Evolutionary conservation across 257 asterid species (phyloP), one percentile per base, ranked within the genome.

Genomic region (Haberlea rhodopensis): DNA sequence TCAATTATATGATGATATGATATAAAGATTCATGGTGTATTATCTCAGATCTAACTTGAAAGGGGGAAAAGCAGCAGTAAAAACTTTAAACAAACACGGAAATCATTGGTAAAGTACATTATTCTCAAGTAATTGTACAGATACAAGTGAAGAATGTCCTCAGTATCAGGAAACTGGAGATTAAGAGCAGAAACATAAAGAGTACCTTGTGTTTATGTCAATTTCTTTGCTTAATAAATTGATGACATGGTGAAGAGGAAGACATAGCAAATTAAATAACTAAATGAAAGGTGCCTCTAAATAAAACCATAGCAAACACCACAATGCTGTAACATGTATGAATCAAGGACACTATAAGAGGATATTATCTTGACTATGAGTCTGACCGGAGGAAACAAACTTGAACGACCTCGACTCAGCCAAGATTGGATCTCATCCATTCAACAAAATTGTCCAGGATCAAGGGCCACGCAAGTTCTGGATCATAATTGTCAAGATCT

Each of bases 401-500:
- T 43, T n/a, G n/a, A n/a, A n/a, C 29, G 43, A 21, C 28, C 66
- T 59, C 69, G 32, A 29, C 28, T 76, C 65, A 63, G 53, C 76
- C 71, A 29, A 73, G 52, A 58, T 71, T 80, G 28, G 80, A 68
- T 71, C 73, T 62, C 62, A 80, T 20, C 92, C 92, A 85, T 2
- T 85, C 89, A 3, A 82, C 89, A 28, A 82, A 85, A 59, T 77
- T 78, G 76, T 82, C 89, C 57, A 85, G 67, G 73, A 85, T 73
- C 78, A 69, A 71, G 1, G 92, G 87, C 92, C 92, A 85, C 5
- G 89, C 92, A 0, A 62, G 79, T 49, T 76, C 77, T 6, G 79
- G 74, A 75, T 82, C 84, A 63, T 82, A 85, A 64, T 80, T 75
- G 70, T 74, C 68, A 10, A 85, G 70, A 65, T 79, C 76, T 1